phyloP scores from a whole-genome alignment of 345 rosid species.

The Eutrema heterophyllum region DNA sequence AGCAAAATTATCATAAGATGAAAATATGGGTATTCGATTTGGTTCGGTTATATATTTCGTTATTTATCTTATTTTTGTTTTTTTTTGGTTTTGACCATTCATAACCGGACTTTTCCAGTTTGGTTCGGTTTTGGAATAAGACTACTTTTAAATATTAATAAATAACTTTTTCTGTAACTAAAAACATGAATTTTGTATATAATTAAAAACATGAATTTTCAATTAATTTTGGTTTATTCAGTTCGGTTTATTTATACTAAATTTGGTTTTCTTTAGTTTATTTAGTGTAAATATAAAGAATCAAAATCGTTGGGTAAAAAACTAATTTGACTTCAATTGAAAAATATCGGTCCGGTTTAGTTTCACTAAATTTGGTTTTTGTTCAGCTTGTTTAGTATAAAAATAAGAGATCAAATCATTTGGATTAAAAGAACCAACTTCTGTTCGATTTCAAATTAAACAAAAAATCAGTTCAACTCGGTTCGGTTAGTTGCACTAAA shows the following conservation, averaged over 20 bases:
- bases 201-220: not conserved
- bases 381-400: too few species aligned
- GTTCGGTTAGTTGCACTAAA: not conserved
- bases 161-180: not conserved
- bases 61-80: not conserved
- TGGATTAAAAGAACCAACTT: too few species aligned
- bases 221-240: not conserved
- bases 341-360: not conserved
- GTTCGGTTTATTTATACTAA: not conserved
- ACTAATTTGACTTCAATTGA: not conserved
- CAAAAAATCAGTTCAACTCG: too few species aligned
- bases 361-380: too few species aligned
- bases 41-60: not conserved
- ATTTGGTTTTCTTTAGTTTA: too few species aligned
- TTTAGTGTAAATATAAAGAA: not conserved
- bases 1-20: not conserved
- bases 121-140: not conserved
- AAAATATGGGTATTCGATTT: not conserved
- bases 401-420: too few species aligned
- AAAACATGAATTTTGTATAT: not conserved
- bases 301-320: not conserved
- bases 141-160: not conserved
- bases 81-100: not conserved
- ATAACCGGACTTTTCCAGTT: not conserved
- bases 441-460: too few species aligned